Conservation (phyloP, 2,329 filamentous ascomycete genomes). For the Dothistroma septosporum region DNA sequence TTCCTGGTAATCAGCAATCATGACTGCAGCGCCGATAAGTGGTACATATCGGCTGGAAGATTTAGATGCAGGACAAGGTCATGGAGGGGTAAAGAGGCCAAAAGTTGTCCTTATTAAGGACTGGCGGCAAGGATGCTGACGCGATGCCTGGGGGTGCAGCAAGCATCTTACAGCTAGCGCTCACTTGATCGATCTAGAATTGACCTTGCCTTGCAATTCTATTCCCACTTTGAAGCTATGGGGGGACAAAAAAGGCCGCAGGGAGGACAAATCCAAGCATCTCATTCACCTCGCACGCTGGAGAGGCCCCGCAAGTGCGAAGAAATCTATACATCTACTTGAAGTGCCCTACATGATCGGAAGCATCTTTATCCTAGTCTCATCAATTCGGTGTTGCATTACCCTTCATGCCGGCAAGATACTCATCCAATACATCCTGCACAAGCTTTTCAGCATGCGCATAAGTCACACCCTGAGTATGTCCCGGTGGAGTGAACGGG, state of each 20-base stretch:
- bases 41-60: neutral
- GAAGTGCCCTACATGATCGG: neutral
- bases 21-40: neutral
- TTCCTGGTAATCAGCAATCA: neutral
- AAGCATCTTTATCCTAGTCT: neutral
- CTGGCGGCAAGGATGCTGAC: neutral
- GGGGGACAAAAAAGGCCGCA: neutral
- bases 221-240: neutral
- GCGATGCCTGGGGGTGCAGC: conserved; percentile 10
- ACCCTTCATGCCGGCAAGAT: neutral
- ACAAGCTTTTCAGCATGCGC: conserved; percentile 22
- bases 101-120: neutral
- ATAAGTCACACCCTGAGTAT: conserved; percentile 28
- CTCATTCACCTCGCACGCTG: no score
- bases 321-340: neutral
- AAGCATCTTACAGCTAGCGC: neutral
- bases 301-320: no score
- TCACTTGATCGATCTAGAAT: neutral
- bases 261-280: no score
- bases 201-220: neutral
- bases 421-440: conserved; percentile 15
- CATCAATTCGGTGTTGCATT: neutral
- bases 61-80: no score
- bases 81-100: no score
- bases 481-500: conserved; percentile 36